Evolutionary conservation across 495 filamentous ascomycete genomes (phyloP).

Genomic region (Xylaria bambusicola): DNA sequence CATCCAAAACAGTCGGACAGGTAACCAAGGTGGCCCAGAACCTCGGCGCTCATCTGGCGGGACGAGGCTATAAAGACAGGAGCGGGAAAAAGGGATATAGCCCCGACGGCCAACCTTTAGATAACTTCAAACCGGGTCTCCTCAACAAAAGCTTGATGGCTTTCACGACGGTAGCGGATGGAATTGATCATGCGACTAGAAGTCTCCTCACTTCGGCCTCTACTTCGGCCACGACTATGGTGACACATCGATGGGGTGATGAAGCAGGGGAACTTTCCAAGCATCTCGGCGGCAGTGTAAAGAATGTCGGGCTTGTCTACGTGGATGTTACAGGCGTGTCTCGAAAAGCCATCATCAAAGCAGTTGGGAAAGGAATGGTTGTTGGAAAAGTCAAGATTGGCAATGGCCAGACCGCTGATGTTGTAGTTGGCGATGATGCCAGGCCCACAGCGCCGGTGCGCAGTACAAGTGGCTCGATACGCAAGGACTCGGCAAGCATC

Average conservation of each 20-base stretch:
- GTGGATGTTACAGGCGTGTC: conserved; percentile 94
- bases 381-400: conserved; percentile 86
- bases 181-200: conserved; percentile 80
- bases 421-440: conserved; percentile 82
- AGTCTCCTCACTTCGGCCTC: conserved; percentile 73
- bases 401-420: conserved; percentile 53
- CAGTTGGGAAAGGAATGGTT: conserved; percentile 97
- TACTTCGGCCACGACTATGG: conserved; percentile 74
- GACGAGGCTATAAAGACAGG: conserved; percentile 60
- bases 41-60: conserved; percentile 71
- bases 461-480: conserved; percentile 9
- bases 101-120: conserved; percentile 62
- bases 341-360: conserved; percentile 82
- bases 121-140: conserved; percentile 80
- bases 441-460: conserved; percentile 40
- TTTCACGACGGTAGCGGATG: conserved; percentile 92
- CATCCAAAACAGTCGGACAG: conserved; percentile 78
- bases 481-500: conserved; percentile 23
- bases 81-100: conserved; percentile 55
- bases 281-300: conserved; percentile 79
- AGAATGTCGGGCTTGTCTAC: conserved; percentile 97
- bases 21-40: conserved; percentile 84
- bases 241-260: conserved; percentile 78
- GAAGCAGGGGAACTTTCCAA: conserved; percentile 77
- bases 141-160: conserved; percentile 95